Base-by-base conservation (phyloP, 1,139 yeast genomes). In the Lodderomyces metapsilosis region DNA sequence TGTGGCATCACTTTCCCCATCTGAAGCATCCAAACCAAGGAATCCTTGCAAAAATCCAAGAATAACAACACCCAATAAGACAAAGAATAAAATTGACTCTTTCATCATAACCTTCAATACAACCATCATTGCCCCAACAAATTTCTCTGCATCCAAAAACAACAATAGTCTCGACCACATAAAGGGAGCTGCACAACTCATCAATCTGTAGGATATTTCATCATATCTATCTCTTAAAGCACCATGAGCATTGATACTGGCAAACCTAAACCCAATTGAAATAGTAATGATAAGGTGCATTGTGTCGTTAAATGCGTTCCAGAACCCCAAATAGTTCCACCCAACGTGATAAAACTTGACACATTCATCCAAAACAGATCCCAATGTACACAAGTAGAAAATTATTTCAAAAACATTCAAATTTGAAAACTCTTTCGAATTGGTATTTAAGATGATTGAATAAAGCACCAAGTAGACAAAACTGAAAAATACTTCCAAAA, bases 51-150 rank as follows among this genome's bases (percentile, higher is more conserved):
- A 66, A 62, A 88, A 88, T 0, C 96, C 96, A 42, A 84, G 61
- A 45, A 85, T 80, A 25, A 88, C 82, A 43, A 88, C 80, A 18
- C 76, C 66, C 45, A 88, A 68, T 50, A 88, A 66, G 36, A 87
- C 85, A 59, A 88, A 88, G 65, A 88, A 88, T 32, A 88, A 74
- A 21, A 87, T 61, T 1, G 92, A 83, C 59, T 88, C 96, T 53
- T 84, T 81, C 88, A 88, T 83, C 87, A 88, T 84, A 45, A 84
- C 84, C 54, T 86, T 86, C 43, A 87, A 68, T 3, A 88, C 92
- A 32, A 88, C 92, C 51, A 88, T 76, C 88, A 88, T 84, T 3
- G 91, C 89, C 34, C 96, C 96, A 41, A 88, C 88, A 60, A 88
- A 88, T 53, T 80, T 76, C 50, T 84, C 82, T 3, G 92, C 84